Evolutionary conservation across 352 stramenopile genomes (phyloP), one percentile per base, ranked within the genome.

Genomic region (Phytophthora pistaciae): DNA sequence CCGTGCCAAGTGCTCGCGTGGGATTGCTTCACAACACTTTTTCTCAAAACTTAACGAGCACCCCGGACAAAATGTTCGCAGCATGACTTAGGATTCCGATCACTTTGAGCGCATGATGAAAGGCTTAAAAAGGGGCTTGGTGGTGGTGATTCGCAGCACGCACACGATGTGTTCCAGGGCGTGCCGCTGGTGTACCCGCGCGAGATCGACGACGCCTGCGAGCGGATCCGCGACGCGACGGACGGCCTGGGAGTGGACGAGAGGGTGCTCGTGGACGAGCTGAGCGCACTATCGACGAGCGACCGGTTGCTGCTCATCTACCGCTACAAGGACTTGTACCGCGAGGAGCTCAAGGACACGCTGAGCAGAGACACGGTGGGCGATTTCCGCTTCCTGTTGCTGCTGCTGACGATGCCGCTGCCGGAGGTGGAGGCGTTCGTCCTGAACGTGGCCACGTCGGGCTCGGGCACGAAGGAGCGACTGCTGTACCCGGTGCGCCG

Each of bases 191-290:
- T 62, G 52, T 88, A 79, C 53, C 68, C 77, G 14, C 70, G 63
- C n/a, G 63, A 82, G 46, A 88, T 93, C 44, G 84, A 92, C 52
- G 65, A 78, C 40, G 81, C 67, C 13, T 91, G 83, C 56, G 73
- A 88, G 48, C 60, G 69, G 42, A 92, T 93, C 48, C 73, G 82
- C 52, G 65, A 84, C 49, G 88, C 86, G 21, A 92, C 83, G 60
- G 85, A 91, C 62, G 88, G 83, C 23, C 64, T 93, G 23, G 88
- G 88, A 27, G 90, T 90, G 38, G 80, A 95, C 68, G 88, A 94
- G 56, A 74, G 78, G 53, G 75, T 78, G 57, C 75, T 95, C 20
- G 87, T 87, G 65, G 42, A 78, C 29, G 72, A 76, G 60, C 70
- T 95, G 44, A 79, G 72, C 62, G 56, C 72, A 9, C 60, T 90